Evolutionary conservation across 1,284 basidiomycete genomes (phyloP).

Genomic region (Termitomyces sp.): DNA sequence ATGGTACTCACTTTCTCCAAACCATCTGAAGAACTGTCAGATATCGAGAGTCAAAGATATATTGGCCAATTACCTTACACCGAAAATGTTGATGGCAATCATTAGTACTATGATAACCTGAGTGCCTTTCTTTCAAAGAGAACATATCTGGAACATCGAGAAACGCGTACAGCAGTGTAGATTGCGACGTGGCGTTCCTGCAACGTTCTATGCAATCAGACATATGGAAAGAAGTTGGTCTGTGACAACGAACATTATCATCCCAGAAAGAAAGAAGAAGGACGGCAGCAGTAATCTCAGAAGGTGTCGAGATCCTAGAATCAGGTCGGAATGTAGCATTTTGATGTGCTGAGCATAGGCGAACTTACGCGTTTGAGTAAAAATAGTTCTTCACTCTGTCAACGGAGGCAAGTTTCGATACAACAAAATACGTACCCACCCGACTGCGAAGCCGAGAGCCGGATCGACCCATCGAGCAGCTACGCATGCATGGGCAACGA

Average conservation of each 20-base stretch:
- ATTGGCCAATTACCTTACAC: slow-evolving; percentile 42
- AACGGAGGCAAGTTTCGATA: background rate
- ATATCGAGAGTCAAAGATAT: background rate
- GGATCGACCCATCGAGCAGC: slow-evolving; percentile 74
- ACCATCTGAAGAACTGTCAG: slow-evolving; percentile 34
- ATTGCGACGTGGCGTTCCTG: slow-evolving; percentile 47
- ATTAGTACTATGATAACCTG: slow-evolving; percentile 50
- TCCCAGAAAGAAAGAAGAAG: slow-evolving; percentile 81
- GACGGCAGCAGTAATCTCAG: slow-evolving; percentile 73
- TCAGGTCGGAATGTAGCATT: background rate
- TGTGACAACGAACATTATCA: slow-evolving; percentile 34
- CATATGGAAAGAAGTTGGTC: background rate
- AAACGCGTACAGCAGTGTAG: slow-evolving; percentile 51
- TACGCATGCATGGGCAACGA: slow-evolving; percentile 17
- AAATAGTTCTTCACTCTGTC: slow-evolving; percentile 22
- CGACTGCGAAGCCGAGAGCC: slow-evolving; percentile 66
- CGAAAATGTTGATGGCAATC: slow-evolving; percentile 71
- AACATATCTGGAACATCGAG: background rate
- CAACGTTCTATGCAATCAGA: background rate
- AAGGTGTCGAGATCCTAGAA: slow-evolving; percentile 55
- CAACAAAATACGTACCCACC: slow-evolving; percentile 39
- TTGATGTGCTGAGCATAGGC: background rate
- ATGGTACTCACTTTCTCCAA: slow-evolving; percentile 52
- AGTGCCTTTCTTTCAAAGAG: background rate
- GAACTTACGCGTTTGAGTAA: slow-evolving; percentile 40